These are phyloP conservation scores for Eucalyptus urophylla DNA, from an alignment of 345 rosid genomes.

Conservation along the genomic window DNA sequence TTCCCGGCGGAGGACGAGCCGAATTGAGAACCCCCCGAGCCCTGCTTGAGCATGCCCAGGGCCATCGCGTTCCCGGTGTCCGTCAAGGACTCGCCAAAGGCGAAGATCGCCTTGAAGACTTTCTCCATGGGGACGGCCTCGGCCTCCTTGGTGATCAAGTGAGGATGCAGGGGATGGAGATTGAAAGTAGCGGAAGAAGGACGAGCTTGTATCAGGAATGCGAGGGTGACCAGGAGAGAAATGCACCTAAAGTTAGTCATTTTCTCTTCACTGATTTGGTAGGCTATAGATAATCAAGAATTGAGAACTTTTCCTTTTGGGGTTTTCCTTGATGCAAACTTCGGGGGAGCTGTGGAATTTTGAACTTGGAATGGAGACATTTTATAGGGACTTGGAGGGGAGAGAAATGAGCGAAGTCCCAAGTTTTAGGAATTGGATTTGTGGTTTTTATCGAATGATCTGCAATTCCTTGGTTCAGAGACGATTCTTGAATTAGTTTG, in stretches of 20 bases:
- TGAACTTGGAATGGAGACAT: background rate
- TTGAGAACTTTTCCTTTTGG: too few species aligned
- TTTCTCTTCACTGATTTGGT: background rate
- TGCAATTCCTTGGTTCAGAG: background rate
- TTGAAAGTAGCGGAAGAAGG: background rate
- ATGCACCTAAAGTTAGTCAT: background rate
- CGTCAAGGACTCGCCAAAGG: slow-evolving; percentile 37
- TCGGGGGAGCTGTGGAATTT: background rate
- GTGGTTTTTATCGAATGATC: background rate
- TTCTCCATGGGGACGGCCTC: background rate
- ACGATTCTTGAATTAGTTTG: background rate
- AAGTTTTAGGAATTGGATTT: background rate
- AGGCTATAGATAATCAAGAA: background rate
- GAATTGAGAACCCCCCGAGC: background rate
- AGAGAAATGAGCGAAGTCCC: background rate
- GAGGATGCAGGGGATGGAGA: background rate
- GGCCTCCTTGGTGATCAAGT: background rate
- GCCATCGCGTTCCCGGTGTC: slow-evolving; percentile 27
- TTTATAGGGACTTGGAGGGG: background rate
- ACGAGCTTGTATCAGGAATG: background rate
- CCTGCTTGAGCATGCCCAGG: background rate
- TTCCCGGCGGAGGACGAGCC: background rate
- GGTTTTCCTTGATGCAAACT: background rate
- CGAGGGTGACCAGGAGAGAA: background rate
- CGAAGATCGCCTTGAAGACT: background rate